phyloP scores from a whole-genome alignment of 2,329 filamentous ascomycete species.

The Arthrobotrys sphaeroides region DNA sequence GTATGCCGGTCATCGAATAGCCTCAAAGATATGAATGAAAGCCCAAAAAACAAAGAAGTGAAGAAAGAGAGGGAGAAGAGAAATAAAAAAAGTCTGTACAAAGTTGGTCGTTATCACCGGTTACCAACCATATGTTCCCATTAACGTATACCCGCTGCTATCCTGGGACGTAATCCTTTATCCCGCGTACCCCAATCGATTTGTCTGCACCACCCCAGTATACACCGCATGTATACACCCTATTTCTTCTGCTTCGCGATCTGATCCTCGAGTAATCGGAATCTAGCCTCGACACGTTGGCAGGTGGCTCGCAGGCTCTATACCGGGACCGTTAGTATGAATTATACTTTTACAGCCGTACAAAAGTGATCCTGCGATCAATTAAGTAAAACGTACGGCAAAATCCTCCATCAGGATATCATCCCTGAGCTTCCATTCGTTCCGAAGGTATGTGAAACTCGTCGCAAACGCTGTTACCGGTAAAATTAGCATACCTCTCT shows the following conservation, averaged over 20 bases:
- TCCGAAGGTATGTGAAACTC: slow-evolving; percentile 50
- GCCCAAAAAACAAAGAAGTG: slow-evolving; percentile 3
- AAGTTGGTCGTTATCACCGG: background rate
- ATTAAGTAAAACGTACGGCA: slow-evolving; percentile 26
- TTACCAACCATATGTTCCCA: background rate
- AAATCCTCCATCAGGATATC: slow-evolving; percentile 54
- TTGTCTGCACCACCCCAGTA: background rate
- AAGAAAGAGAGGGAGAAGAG: background rate
- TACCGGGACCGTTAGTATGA: background rate
- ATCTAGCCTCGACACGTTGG: slow-evolving; percentile 51
- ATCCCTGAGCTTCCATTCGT: slow-evolving; percentile 51
- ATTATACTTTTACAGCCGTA: background rate
- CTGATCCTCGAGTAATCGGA: slow-evolving; percentile 48
- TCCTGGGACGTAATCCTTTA: too few species aligned
- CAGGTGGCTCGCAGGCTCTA: slow-evolving; percentile 46
- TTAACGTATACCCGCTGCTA: background rate
- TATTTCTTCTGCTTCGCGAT: slow-evolving; percentile 51
- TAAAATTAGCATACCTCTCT: background rate
- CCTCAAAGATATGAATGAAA: background rate
- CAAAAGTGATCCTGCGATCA: background rate
- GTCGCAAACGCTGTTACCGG: slow-evolving; percentile 36
- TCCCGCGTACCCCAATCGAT: background rate
- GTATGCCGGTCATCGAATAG: slow-evolving; percentile 22
- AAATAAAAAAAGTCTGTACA: slow-evolving; percentile 16
- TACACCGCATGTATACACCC: background rate